Conservation (phyloP, 208 protist genomes). For the Endotrypanum monterogeii region DNA sequence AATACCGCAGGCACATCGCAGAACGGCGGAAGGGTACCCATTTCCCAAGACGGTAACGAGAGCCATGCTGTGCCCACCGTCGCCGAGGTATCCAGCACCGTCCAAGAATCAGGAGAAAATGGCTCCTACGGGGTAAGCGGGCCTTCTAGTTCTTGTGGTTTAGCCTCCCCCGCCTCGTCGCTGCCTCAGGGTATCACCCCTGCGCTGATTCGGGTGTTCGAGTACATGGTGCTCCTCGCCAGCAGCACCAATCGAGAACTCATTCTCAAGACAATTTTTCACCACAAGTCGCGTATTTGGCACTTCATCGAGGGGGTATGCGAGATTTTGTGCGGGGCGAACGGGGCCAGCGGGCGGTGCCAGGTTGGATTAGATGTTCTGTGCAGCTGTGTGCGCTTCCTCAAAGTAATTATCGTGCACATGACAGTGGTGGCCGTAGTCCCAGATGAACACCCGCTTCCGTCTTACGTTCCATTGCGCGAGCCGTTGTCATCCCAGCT, state of each 20-base stretch:
- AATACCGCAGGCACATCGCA: slow-evolving; percentile 30
- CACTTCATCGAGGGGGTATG: slow-evolving; percentile 61
- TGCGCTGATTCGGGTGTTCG: slow-evolving; percentile 56
- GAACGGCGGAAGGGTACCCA: background rate
- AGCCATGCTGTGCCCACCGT: slow-evolving; percentile 1
- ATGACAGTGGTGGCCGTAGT: slow-evolving; percentile 14
- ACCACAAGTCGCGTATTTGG: slow-evolving; percentile 63
- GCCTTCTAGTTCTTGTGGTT: background rate
- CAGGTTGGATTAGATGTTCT: slow-evolving; percentile 61
- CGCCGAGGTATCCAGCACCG: slow-evolving; percentile 16
- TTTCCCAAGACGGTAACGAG: slow-evolving; percentile 13
- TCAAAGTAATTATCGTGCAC: slow-evolving; percentile 49
- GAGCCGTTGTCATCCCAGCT: slow-evolving; percentile 40
- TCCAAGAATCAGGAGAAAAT: background rate
- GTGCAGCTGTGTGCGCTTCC: slow-evolving; percentile 53
- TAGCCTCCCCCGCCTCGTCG: slow-evolving; percentile 10
- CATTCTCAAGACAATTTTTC: slow-evolving; percentile 57
- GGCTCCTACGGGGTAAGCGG: background rate
- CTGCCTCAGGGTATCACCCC: slow-evolving; percentile 60
- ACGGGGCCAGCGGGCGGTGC: slow-evolving; percentile 19
- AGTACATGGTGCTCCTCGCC: slow-evolving; percentile 54
- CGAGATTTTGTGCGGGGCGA: slow-evolving; percentile 25
- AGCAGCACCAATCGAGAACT: slow-evolving; percentile 54
- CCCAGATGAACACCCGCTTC: slow-evolving; percentile 36
- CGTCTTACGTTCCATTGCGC: slow-evolving; percentile 25